A percentile compares a stretch with the other conserved stretches of the same genome.
Conservation (phyloP, 164 flowering plant genomes). For the Nymphaea colorata region DNA sequence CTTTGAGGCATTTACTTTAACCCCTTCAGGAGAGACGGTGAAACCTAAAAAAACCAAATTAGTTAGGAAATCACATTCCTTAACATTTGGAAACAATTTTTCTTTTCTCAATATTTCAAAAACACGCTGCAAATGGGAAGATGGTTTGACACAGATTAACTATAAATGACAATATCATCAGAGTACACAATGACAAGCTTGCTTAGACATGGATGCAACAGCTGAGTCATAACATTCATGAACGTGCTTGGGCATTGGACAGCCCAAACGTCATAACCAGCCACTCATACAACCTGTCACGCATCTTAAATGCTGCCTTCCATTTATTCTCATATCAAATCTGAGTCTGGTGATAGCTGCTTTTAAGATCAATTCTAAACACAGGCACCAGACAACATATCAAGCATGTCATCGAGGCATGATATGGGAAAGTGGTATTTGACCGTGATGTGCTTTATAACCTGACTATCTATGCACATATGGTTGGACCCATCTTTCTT, state of each 20-base stretch:
- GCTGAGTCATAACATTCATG: background rate
- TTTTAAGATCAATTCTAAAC: background rate
- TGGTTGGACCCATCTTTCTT: background rate
- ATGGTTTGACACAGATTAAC: no score
- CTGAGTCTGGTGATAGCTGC: background rate
- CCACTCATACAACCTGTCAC: background rate
- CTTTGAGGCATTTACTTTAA: background rate
- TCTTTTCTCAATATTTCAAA: background rate
- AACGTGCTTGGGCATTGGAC: constrained; percentile 4
- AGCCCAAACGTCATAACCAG: constrained; percentile 2
- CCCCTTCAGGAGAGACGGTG: background rate
- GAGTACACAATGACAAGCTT: background rate
- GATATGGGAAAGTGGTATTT: background rate
- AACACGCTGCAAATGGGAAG: no score
- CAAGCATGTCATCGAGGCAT: background rate
- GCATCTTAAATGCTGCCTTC: constrained; percentile 1
- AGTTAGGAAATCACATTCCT: background rate
- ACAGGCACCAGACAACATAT: background rate
- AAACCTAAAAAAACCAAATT: constrained; percentile 2
- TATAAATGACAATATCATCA: no score
- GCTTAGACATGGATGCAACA: background rate
- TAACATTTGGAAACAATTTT: background rate
- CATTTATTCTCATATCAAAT: background rate
- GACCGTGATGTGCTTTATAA: background rate
- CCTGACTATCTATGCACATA: background rate